These are phyloP conservation scores for Stagonosporopsis vannaccii DNA, from an alignment of 2,329 filamentous ascomycete genomes.

Conservation along the genomic window DNA sequence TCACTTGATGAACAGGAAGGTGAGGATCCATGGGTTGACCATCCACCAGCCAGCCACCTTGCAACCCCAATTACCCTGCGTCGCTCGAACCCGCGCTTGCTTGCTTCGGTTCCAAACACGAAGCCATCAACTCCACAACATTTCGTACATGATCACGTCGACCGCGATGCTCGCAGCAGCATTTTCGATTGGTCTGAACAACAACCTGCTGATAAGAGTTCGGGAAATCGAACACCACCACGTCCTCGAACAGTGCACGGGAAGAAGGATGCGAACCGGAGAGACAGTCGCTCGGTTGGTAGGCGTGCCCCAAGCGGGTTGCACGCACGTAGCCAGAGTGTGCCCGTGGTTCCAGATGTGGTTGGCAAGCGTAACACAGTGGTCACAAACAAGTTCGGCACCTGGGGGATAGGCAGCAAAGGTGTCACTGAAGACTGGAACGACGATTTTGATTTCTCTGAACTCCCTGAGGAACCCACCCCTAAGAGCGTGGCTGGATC, in stretches of 20 bases:
- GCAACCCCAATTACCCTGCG: constrained; percentile 42
- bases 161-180: constrained; percentile 64
- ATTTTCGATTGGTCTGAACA: constrained; percentile 83
- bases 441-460: constrained; percentile 83
- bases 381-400: constrained; percentile 75
- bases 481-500: constrained; percentile 45
- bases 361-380: constrained; percentile 61
- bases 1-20: constrained; percentile 51
- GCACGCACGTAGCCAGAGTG: constrained; percentile 82
- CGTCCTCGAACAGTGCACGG: constrained; percentile 78
- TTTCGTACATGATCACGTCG: constrained; percentile 44
- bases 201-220: constrained; percentile 66
- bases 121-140: constrained; percentile 50
- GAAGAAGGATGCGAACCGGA: constrained; percentile 74
- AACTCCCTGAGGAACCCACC: constrained; percentile 53
- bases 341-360: constrained; percentile 72
- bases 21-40: constrained; percentile 51
- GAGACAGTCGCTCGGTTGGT: constrained; percentile 72
- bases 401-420: constrained; percentile 82
- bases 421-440: constrained; percentile 88
- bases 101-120: constrained; percentile 44
- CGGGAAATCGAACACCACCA: constrained; percentile 64
- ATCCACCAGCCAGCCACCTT: constrained; percentile 42
- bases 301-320: constrained; percentile 73
- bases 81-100: constrained; percentile 42